Evolutionary conservation across 2,329 filamentous ascomycete genomes (phyloP).

Genomic region (Botrytis elliptica): DNA sequence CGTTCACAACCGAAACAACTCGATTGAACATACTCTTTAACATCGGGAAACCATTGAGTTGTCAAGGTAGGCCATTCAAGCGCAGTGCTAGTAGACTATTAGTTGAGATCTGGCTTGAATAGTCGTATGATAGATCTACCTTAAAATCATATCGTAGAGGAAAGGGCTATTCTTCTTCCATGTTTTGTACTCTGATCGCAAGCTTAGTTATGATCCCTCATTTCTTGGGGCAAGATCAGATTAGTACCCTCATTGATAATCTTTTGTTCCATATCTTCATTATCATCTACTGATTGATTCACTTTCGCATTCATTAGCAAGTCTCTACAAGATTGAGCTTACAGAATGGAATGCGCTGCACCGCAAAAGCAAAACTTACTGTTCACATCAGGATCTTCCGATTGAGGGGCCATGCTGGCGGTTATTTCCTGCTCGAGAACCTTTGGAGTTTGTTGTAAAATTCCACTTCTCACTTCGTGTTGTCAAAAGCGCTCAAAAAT

Average conservation of each 20-base stretch:
- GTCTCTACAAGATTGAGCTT: not conserved
- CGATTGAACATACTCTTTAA: slow-evolving; percentile 61
- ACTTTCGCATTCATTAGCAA: slow-evolving; percentile 45
- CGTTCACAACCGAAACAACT: not conserved
- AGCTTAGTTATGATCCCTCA: slow-evolving; percentile 2
- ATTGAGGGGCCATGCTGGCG: slow-evolving; percentile 48
- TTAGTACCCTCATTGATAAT: slow-evolving; percentile 85
- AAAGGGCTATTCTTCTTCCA: slow-evolving; percentile 99
- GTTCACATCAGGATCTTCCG: slow-evolving; percentile 48
- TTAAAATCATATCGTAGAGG: slow-evolving; percentile 96
- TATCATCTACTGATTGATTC: slow-evolving; percentile 59
- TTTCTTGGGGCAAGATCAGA: not conserved
- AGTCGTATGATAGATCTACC: slow-evolving; percentile 45
- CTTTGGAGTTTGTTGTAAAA: not conserved
- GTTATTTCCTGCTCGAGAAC: not conserved
- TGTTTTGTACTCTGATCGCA: slow-evolving; percentile 83
- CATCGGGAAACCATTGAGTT: slow-evolving; percentile 96
- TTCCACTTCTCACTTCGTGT: not conserved
- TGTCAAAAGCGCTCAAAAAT: not conserved
- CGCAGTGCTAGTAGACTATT: slow-evolving; percentile 61
- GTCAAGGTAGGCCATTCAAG: slow-evolving; percentile 97
- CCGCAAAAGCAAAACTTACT: slow-evolving; percentile 38
- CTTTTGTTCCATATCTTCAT: slow-evolving; percentile 74
- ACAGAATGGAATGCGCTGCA: not conserved
- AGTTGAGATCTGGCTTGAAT: slow-evolving; percentile 22